Conservation (phyloP, 164 flowering plant species). For the Aristolochia californica region DNA sequence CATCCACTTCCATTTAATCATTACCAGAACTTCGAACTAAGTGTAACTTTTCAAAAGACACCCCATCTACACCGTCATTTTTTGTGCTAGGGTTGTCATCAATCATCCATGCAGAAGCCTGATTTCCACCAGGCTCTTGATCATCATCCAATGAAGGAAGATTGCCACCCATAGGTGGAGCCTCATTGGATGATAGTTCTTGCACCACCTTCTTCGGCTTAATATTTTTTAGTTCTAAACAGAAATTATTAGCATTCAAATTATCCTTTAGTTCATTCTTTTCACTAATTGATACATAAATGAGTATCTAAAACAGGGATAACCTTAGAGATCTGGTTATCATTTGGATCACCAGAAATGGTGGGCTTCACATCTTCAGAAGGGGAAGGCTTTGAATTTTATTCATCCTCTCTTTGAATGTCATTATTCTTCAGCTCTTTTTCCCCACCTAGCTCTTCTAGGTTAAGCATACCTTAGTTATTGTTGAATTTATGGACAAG, state of each 20-base stretch:
- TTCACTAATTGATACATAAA: constrained; percentile 79
- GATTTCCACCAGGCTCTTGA: constrained; percentile 37
- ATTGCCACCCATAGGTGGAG: constrained; percentile 48
- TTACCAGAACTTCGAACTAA: too few species aligned
- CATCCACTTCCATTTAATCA: too few species aligned
- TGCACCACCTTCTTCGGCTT: constrained; percentile 72
- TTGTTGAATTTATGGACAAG: too few species aligned
- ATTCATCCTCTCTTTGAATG: constrained; percentile 21
- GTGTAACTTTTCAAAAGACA: too few species aligned
- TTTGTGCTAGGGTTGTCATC: constrained; percentile 39
- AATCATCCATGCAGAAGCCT: constrained; percentile 17
- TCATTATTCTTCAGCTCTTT: constrained; percentile 20
- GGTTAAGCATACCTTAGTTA: background rate
- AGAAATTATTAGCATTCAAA: constrained; percentile 82
- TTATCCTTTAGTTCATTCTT: constrained; percentile 86
- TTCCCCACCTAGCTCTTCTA: constrained; percentile 1
- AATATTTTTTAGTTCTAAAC: constrained; percentile 66
- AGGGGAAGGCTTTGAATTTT: constrained; percentile 10
- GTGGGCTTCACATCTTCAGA: constrained; percentile 20
- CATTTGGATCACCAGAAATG: constrained; percentile 20
- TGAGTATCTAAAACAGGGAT: constrained; percentile 77
- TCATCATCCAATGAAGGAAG: constrained; percentile 56
- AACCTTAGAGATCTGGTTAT: constrained; percentile 89
- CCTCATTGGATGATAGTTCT: constrained; percentile 50
- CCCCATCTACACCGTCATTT: constrained; percentile 42